phyloP scores from a whole-genome alignment of 306 rosid genomes.

The Castanospermum australe region DNA sequence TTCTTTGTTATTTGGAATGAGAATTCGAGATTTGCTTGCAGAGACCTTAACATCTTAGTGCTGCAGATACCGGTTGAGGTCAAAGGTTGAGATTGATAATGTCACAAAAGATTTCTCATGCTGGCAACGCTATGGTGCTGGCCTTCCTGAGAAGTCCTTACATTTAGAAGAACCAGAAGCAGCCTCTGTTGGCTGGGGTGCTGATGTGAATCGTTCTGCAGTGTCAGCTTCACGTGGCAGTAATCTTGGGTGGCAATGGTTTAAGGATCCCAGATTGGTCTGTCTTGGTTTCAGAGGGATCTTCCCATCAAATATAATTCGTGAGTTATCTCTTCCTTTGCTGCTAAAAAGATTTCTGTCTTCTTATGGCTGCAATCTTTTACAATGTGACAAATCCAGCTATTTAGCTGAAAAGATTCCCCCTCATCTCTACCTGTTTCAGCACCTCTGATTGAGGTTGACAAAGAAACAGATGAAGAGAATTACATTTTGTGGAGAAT shows the following conservation, averaged over 20 bases:
- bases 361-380: constrained; percentile 12
- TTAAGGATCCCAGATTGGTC: constrained; percentile 80
- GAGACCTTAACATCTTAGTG: constrained; percentile 26
- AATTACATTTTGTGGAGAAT: constrained; percentile 79
- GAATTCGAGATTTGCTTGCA: background rate
- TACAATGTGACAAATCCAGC: background rate
- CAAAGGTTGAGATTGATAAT: constrained; percentile 94
- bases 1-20: background rate
- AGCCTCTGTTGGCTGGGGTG: constrained; percentile 87
- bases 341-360: constrained; percentile 29
- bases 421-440: constrained; percentile 23
- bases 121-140: constrained; percentile 83
- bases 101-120: constrained; percentile 64
- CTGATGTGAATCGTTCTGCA: constrained; percentile 53
- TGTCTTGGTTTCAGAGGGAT: constrained; percentile 92
- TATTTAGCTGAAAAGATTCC: background rate
- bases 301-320: constrained; percentile 67
- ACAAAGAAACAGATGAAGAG: constrained; percentile 76
- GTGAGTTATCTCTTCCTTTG: constrained; percentile 49
- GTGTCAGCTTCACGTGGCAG: constrained; percentile 60
- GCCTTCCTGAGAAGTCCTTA: constrained; percentile 39
- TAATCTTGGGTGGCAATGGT: constrained; percentile 83
- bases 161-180: constrained; percentile 78
- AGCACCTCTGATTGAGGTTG: constrained; percentile 86
- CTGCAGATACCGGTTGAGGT: constrained; percentile 82